Percentiles rank a stretch among this genome's conserved stretches.
Conservation (phyloP, 768 basidiomycete species). For the Panaeolus papilionaceus region DNA sequence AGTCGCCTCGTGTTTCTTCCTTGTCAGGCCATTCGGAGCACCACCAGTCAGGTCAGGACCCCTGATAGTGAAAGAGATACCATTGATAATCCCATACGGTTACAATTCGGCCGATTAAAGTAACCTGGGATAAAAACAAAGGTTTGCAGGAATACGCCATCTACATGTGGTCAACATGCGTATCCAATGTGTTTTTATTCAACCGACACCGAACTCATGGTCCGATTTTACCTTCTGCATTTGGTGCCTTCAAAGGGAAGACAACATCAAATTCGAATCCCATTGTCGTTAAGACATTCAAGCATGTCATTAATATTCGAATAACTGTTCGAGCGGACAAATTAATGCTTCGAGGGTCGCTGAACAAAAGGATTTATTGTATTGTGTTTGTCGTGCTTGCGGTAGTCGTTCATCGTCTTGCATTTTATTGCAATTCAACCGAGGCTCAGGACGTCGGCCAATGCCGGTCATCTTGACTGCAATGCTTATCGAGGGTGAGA, state of each 20-base stretch:
- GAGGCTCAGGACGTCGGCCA: no score
- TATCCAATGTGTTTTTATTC: slow-evolving; percentile 8
- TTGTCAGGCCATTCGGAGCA: slow-evolving; percentile 1
- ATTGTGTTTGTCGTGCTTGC: not conserved
- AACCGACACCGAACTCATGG: not conserved
- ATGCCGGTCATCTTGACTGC: not conserved
- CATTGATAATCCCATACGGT: slow-evolving; percentile 6
- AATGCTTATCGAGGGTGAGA: not conserved
- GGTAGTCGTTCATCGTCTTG: no score
- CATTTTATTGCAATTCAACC: no score
- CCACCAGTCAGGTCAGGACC: not conserved
- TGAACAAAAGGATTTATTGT: not conserved
- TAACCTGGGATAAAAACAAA: not conserved
- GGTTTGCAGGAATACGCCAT: not conserved
- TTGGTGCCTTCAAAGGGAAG: not conserved
- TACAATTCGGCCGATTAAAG: slow-evolving; percentile 7
- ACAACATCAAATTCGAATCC: not conserved
- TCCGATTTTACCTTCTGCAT: not conserved
- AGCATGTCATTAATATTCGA: not conserved
- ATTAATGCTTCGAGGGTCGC: not conserved
- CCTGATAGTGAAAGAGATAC: not conserved
- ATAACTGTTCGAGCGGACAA: not conserved
- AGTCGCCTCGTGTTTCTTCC: slow-evolving; percentile 10
- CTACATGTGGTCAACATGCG: slow-evolving; percentile 12
- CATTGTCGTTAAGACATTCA: no score